These are phyloP conservation scores for Phytophthora colocasiae DNA, from an alignment of 352 stramenopile species.

Conservation along the genomic window DNA sequence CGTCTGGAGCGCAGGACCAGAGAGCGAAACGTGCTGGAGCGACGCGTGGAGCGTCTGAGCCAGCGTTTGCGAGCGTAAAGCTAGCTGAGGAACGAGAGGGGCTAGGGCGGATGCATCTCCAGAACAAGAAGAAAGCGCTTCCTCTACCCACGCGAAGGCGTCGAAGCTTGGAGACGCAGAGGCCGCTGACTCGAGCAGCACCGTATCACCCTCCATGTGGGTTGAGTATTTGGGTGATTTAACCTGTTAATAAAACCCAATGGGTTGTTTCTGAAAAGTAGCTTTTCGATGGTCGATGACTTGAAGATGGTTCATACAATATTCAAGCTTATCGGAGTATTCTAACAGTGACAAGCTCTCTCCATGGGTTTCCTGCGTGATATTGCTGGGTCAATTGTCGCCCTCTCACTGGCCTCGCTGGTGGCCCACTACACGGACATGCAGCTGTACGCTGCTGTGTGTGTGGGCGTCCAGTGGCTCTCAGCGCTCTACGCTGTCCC, in stretches of 20 bases:
- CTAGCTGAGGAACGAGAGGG: conserved; percentile 61
- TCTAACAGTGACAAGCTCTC: no score
- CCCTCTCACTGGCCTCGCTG: conserved; percentile 41
- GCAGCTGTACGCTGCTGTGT: conserved; percentile 56
- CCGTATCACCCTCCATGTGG: conserved; percentile 23
- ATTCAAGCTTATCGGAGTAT: background rate
- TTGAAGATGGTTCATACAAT: conserved; percentile 7
- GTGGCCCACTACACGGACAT: conserved; percentile 48
- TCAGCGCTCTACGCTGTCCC: conserved; percentile 72
- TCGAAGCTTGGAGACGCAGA: conserved; percentile 64
- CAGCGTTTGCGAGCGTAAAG: conserved; percentile 68
- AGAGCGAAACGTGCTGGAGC: conserved; percentile 66
- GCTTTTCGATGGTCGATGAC: conserved; percentile 4
- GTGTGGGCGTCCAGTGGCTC: conserved; percentile 71
- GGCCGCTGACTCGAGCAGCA: conserved; percentile 51
- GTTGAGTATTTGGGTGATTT: background rate
- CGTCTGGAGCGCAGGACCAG: conserved; percentile 57
- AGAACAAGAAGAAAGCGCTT: conserved; percentile 51
- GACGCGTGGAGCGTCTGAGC: conserved; percentile 60
- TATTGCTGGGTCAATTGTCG: conserved; percentile 45
- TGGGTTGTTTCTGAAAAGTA: background rate
- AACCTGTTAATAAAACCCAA: background rate
- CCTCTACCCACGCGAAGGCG: conserved; percentile 76
- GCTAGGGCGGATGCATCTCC: conserved; percentile 41
- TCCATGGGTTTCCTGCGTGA: conserved; percentile 54